Percentiles rank a stretch among this genome's conserved stretches.
phyloP scores from a whole-genome alignment of 2,329 filamentous ascomycete species.

The Xylariaceae sp. region DNA sequence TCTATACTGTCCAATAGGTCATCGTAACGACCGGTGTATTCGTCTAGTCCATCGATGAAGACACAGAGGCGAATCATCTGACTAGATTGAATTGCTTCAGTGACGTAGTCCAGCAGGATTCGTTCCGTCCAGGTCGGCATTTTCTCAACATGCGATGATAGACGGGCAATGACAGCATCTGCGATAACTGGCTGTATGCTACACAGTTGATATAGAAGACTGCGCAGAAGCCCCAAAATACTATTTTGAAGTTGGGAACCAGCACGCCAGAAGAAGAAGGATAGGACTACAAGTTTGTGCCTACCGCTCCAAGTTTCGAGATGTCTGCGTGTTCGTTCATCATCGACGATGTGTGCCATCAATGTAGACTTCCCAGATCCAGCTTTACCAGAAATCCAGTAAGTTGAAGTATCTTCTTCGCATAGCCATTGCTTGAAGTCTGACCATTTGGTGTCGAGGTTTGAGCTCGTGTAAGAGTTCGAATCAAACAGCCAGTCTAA shows the following conservation, averaged over 20 bases:
- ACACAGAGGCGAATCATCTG: slow-evolving; percentile 9
- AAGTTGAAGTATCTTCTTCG: slow-evolving; percentile 11
- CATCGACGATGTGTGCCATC: background rate
- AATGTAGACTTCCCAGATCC: background rate
- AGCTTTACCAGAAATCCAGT: background rate
- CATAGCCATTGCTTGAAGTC: slow-evolving; percentile 22
- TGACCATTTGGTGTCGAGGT: background rate
- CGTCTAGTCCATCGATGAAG: slow-evolving; percentile 24
- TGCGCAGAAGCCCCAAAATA: background rate
- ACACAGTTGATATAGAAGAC: slow-evolving; percentile 3
- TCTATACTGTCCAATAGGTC: background rate
- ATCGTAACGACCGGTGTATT: slow-evolving; percentile 5
- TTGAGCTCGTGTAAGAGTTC: background rate
- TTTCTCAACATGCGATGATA: background rate
- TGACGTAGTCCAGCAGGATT: background rate
- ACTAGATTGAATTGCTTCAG: background rate
- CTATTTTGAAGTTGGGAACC: background rate
- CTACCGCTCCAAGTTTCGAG: background rate
- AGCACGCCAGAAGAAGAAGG: slow-evolving; percentile 14
- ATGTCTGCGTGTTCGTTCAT: background rate
- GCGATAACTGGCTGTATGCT: background rate
- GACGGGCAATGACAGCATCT: background rate
- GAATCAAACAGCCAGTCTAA: slow-evolving; percentile 12
- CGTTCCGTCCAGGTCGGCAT: slow-evolving; percentile 16
- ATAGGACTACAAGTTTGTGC: background rate